Base-by-base conservation (phyloP, 2,329 filamentous ascomycete species). In the Penicillium sp. region DNA sequence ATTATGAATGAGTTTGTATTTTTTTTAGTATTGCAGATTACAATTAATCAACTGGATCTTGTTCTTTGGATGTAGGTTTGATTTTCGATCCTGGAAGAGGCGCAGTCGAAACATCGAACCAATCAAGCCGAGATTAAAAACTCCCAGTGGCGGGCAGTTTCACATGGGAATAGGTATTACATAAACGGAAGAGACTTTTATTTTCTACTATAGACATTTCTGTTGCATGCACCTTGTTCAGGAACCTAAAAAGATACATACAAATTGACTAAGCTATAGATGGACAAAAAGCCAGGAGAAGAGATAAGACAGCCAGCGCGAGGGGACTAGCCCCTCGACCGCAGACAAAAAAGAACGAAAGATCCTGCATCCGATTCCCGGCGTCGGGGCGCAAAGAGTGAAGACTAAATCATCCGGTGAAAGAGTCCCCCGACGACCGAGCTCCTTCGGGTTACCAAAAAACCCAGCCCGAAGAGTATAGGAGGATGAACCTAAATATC, bases 281-380 rank as follows among this genome's bases (percentile, higher is more conserved):
- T 54, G 49, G 43, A 53, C 40, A 42, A 49, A 45, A 57, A 56
- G 48, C 48, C 43, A 58, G 29, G 51, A 61, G 51, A 60, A 56
- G 46, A 55, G 46, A 63, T 40, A 59, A 45, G 54, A 61, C 63
- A 51, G 56, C 63, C 62, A 61, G 59, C 51, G 57, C 46, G 33
- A 56, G 48, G 52, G 61, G 59, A 45, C 55, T 68, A 60, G 67
- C 76, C 75, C 73, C 55, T 67, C 68, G 70, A 69, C 71, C 69
- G 69, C 48, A 68, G 59, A 65, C 70, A 59, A 54, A 43, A 40
- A 53, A 51, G 30, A 49, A 56, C 47, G 56, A 53, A 61, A 57
- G 49, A 53, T 57, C 70, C 78, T 75, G 79, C 79, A 82, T 80
- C 79, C 55, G 62, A 70, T 80, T 80, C 78, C 73, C 71, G 66